phyloP scores from a whole-genome alignment of 257 asterid genomes.

The Pogostemon cablin region DNA sequence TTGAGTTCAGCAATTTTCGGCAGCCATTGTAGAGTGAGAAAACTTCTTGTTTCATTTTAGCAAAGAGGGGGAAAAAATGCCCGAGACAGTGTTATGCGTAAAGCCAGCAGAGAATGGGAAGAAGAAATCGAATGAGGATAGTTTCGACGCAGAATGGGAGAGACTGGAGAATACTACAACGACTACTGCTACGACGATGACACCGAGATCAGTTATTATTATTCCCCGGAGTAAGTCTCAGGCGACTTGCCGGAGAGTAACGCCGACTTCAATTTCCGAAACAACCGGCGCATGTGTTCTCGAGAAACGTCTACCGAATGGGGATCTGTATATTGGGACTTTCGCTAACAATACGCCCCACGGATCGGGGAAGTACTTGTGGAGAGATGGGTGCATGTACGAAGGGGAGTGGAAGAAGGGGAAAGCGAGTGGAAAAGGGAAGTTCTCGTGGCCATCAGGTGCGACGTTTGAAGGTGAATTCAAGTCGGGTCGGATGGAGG shows the following conservation, averaged over 20 bases:
- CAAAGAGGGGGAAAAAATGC: constrained; percentile 41
- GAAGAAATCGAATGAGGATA: constrained; percentile 34
- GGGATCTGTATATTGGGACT: constrained; percentile 93
- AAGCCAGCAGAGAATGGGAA: constrained; percentile 34
- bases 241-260: constrained; percentile 63
- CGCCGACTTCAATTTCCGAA: constrained; percentile 58
- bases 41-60: not conserved
- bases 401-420: constrained; percentile 98
- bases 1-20: constrained; percentile 19
- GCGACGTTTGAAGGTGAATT: constrained; percentile 91
- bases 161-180: constrained; percentile 39
- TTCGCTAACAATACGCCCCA: constrained; percentile 78
- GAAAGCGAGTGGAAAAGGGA: constrained; percentile 84
- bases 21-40: not conserved
- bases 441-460: constrained; percentile 96
- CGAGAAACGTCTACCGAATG: constrained; percentile 81
- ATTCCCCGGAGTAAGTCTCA: constrained; percentile 82
- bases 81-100: constrained; percentile 42
- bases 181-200: constrained; percentile 43
- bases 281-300: constrained; percentile 27
- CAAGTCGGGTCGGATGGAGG: constrained; percentile 94
- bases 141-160: constrained; percentile 27
- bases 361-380: constrained; percentile 92
- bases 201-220: constrained; percentile 76
- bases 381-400: constrained; percentile 96